Evolutionary conservation across 2,329 filamentous ascomycete genomes (phyloP).

Genomic region (Juglanconis sp.): DNA sequence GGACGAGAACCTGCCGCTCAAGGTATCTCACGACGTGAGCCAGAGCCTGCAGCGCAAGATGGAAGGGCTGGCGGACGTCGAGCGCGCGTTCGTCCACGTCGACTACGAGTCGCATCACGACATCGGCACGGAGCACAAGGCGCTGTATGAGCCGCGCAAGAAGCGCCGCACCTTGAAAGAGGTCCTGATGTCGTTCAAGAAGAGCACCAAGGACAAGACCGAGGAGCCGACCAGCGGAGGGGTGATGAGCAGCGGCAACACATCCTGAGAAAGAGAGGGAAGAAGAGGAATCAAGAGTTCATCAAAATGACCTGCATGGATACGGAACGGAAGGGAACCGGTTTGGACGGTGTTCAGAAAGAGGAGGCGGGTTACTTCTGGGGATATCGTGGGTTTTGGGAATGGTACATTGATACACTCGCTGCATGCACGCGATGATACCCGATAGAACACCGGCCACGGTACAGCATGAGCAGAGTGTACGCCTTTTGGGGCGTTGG

Average conservation of each 20-base stretch:
- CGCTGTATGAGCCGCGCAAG: constrained; percentile 34
- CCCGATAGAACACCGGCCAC: background rate
- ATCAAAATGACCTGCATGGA: background rate
- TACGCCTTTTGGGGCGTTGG: background rate
- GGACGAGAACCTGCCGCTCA: constrained; percentile 51
- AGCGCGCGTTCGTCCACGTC: constrained; percentile 44
- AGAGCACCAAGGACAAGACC: constrained; percentile 18
- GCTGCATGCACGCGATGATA: background rate
- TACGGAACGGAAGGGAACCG: background rate
- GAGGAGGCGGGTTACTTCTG: background rate
- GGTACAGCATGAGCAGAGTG: background rate
- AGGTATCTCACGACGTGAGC: constrained; percentile 57
- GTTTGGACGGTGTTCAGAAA: background rate
- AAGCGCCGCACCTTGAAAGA: constrained; percentile 32
- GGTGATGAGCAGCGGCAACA: background rate
- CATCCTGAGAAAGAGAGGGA: too few species aligned
- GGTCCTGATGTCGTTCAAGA: constrained; percentile 30
- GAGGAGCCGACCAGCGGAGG: background rate
- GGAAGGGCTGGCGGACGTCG: constrained; percentile 44
- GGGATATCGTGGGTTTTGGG: background rate
- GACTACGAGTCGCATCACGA: constrained; percentile 42
- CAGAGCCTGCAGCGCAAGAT: constrained; percentile 60
- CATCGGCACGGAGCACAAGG: constrained; percentile 40
- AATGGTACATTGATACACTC: background rate
- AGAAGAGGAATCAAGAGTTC: background rate